These are phyloP conservation scores for Kazachstania sp. DNA, from an alignment of 1,139 yeast species.

Conservation along the genomic window DNA sequence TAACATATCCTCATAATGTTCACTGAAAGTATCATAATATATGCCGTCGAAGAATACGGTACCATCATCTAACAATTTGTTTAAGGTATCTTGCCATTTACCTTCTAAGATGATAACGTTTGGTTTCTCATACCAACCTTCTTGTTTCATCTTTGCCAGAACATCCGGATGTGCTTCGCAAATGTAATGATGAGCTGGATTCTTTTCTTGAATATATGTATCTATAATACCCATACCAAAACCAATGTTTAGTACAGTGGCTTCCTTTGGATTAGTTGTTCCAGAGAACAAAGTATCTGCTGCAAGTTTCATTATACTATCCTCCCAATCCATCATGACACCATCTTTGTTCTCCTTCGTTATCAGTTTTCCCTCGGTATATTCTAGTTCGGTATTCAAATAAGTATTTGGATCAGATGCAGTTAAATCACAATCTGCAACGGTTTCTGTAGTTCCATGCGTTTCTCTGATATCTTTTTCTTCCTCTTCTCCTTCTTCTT, in stretches of 20 bases:
- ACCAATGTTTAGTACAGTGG: conserved; percentile 70
- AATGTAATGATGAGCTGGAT: conserved; percentile 69
- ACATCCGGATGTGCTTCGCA: conserved; percentile 96
- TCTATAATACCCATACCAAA: conserved; percentile 97
- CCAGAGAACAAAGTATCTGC: conserved; percentile 57
- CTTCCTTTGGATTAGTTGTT: conserved; percentile 33
- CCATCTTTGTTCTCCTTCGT: conserved; percentile 76
- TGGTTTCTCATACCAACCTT: conserved; percentile 78
- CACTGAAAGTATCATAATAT: conserved; percentile 89
- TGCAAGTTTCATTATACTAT: conserved; percentile 69
- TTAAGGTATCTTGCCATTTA: conserved; percentile 81
- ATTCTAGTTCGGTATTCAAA: conserved; percentile 57
- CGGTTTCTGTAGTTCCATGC: conserved; percentile 12
- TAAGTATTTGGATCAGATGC: conserved; percentile 60
- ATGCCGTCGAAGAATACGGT: conserved; percentile 74
- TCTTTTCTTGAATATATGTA: conserved; percentile 51
- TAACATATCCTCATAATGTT: conserved; percentile 76
- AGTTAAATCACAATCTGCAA: conserved; percentile 38
- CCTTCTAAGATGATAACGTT: conserved; percentile 74
- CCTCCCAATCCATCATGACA: conserved; percentile 98
- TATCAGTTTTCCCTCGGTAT: conserved; percentile 59
- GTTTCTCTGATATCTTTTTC: neutral
- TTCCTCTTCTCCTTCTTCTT: conserved; percentile 12
- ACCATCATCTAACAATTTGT: conserved; percentile 55
- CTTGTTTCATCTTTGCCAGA: conserved; percentile 50